These are phyloP conservation scores for Mycena floridula DNA, from an alignment of 768 basidiomycete genomes.

Conservation along the genomic window DNA sequence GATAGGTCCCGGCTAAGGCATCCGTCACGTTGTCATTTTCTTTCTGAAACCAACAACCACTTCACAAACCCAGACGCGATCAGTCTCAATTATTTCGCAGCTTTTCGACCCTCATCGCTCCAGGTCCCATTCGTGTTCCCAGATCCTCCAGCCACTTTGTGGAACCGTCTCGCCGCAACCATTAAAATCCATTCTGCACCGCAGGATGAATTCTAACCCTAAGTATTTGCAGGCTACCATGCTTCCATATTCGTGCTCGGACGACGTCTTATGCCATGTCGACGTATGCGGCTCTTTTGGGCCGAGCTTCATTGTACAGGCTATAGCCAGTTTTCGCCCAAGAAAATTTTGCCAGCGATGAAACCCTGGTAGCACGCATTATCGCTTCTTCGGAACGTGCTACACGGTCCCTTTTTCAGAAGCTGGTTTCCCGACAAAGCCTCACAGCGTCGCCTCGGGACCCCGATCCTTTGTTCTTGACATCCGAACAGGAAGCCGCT, in stretches of 20 bases:
- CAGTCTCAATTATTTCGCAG: too few relatives aligned
- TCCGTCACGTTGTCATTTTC: too few relatives aligned
- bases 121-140: neutral
- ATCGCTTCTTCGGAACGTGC: neutral
- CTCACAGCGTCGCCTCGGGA: neutral
- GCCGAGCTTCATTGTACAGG: neutral
- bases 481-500: neutral
- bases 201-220: neutral
- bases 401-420: neutral
- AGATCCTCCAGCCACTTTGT: neutral
- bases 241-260: neutral
- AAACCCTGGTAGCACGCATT: neutral
- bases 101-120: too few relatives aligned
- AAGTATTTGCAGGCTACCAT: neutral
- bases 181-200: neutral
- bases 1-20: too few relatives aligned
- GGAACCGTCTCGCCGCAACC: neutral
- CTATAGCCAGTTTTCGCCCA: neutral
- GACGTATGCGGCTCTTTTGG: neutral
- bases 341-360: neutral
- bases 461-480: neutral
- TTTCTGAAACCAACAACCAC: too few relatives aligned
- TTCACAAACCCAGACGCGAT: too few relatives aligned
- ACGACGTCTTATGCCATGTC: neutral
- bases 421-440: neutral